phyloP scores from a whole-genome alignment of 306 rosid genomes.

The Trifolium subterraneum region DNA sequence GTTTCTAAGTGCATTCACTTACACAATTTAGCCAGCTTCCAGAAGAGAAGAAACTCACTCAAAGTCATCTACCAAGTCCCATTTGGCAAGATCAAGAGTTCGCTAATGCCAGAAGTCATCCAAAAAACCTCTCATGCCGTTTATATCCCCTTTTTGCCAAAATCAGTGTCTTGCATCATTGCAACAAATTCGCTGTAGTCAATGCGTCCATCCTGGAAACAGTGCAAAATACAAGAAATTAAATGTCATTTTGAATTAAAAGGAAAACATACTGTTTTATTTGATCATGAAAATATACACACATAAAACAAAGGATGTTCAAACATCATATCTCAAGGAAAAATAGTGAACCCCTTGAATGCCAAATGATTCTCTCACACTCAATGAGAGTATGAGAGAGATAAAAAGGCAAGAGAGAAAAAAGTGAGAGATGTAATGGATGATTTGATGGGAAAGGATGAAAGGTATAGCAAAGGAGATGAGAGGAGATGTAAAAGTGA shows the following conservation, averaged over 20 bases:
- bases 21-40: conserved; percentile 38
- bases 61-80: conserved; percentile 41
- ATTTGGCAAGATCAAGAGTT: conserved; percentile 40
- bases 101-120: conserved; percentile 47
- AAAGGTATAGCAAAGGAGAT: neutral
- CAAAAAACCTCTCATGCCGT: conserved; percentile 46
- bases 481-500: neutral
- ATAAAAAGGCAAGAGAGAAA: neutral
- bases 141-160: conserved; percentile 53
- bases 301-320: no score
- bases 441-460: neutral
- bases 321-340: no score
- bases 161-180: conserved; percentile 92
- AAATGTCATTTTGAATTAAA: neutral
- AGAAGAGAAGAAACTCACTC: conserved; percentile 49
- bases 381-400: neutral
- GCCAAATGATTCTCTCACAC: no score
- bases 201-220: conserved; percentile 93
- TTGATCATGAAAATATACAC: no score
- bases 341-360: no score
- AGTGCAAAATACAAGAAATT: conserved; percentile 19
- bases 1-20: conserved; percentile 49
- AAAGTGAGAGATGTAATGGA: neutral
- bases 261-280: neutral
- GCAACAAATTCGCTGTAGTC: conserved; percentile 93